Evolutionary conservation across 1,284 basidiomycete genomes (phyloP).

Genomic region (Chondrostereum purpureum): DNA sequence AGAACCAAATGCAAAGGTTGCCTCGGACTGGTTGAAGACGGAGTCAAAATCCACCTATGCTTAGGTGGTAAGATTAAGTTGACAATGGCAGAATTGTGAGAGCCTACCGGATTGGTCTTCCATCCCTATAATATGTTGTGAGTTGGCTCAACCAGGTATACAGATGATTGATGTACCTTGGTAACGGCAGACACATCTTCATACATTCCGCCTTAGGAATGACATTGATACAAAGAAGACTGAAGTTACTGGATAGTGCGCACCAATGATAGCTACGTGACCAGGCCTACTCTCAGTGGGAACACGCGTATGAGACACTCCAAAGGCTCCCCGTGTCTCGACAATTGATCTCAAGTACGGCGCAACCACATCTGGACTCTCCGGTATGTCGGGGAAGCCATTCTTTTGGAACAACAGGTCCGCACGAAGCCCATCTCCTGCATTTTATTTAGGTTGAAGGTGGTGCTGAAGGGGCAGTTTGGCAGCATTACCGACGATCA

Average conservation of each 20-base stretch:
- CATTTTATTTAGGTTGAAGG: slow-evolving; percentile 1
- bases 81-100: slow-evolving; percentile 12
- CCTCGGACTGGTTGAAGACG: slow-evolving; percentile 77
- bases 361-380: slow-evolving; percentile 60
- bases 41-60: slow-evolving; percentile 82
- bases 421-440: slow-evolving; percentile 79
- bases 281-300: slow-evolving; percentile 88
- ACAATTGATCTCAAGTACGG: slow-evolving; percentile 69
- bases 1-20: slow-evolving; percentile 81
- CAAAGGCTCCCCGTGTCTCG: slow-evolving; percentile 68
- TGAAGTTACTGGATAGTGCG: slow-evolving; percentile 1
- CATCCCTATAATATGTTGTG: slow-evolving; percentile 51
- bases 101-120: slow-evolving; percentile 80
- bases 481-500: slow-evolving; percentile 63
- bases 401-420: slow-evolving; percentile 72
- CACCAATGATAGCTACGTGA: slow-evolving; percentile 84
- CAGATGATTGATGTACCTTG: slow-evolving; percentile 41
- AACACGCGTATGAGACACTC: slow-evolving; percentile 82
- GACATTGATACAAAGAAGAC: slow-evolving; percentile 1
- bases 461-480: too few relatives aligned
- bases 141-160: not conserved
- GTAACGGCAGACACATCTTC: slow-evolving; percentile 90
- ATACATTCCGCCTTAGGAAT: slow-evolving; percentile 71
- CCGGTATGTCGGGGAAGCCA: slow-evolving; percentile 47
- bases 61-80: not conserved